Base-by-base conservation (phyloP, 495 filamentous ascomycete species). In the Tirmania nivea region DNA sequence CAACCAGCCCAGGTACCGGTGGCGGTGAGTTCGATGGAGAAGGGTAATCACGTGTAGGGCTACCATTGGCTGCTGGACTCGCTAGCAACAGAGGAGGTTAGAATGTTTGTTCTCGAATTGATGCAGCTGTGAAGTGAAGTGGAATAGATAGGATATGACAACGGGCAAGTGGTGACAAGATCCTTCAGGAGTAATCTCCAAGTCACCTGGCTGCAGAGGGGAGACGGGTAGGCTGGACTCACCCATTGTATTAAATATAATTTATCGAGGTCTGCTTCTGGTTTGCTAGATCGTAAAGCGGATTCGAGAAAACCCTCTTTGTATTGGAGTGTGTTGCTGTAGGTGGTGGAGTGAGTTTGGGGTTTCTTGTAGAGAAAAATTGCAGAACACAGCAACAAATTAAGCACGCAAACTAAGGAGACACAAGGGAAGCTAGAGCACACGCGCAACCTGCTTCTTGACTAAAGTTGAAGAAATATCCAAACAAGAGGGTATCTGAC, bases 1-100 rank as follows among this genome's bases (percentile, higher is more conserved):
- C 77, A 52, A 79, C 82, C 63, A 57, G 14, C 8, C 39, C 57
- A 37, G 59, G 64, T 42, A 65, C 56, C 48, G 69, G 69, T 54
- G 68, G 67, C 62, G 61, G 64, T 52, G 69, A 64, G 51, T 68
- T 56, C 49, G 60, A 56, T 77, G 83, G 64, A 73, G 75, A 63
- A 12, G 48, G 54, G 39, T 14, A 45, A 45, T 45, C 39, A 19
- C 39, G 39, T 3, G 39, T 4, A 45, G 39, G 3, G 8, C 1
- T 45, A 1, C 39, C 39, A 8, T 45, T 45, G 17, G 39, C 12
- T 45, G 3, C 39, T 45, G 17, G 17, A 45, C 17, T 19, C 14
- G 39, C 12, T 14, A 45, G 39, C 39, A 31, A 31, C 7, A 31
- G 25, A 31, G 12, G 14, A 19, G 39, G 39, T 45, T 45, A 45